Evolutionary conservation across 805 yeast species (phyloP).

Genomic region (Hanseniaspora meyeri): DNA sequence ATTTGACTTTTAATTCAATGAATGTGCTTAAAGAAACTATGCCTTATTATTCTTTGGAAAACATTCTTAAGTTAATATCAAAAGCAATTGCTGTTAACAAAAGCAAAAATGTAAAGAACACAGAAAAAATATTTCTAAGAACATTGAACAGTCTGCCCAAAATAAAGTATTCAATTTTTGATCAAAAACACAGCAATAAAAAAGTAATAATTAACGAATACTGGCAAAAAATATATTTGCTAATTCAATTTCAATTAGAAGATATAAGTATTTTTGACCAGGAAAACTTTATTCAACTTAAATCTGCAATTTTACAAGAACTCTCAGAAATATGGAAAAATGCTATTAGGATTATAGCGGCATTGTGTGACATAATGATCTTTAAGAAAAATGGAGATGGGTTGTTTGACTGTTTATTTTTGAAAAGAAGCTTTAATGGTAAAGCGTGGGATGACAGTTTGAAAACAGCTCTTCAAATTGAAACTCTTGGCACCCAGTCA

Average conservation of each 20-base stretch:
- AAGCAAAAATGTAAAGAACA: conserved; percentile 29
- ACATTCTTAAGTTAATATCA: conserved; percentile 25
- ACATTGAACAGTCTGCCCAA: conserved; percentile 33
- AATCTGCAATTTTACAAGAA: conserved; percentile 34
- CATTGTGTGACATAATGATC: conserved; percentile 34
- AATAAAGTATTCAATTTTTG: conserved; percentile 29
- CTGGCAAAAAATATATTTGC: conserved; percentile 31
- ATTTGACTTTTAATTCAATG: conserved; percentile 35
- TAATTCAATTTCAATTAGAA: conserved; percentile 41
- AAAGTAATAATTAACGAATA: conserved; percentile 20
- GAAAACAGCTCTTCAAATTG: conserved; percentile 36
- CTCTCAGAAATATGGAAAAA: conserved; percentile 34
- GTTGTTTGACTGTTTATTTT: conserved; percentile 28
- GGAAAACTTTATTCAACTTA: conserved; percentile 31
- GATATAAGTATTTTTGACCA: conserved; percentile 37
- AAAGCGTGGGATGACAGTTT: conserved; percentile 42
- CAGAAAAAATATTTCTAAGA: conserved; percentile 35
- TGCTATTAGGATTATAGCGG: conserved; percentile 32
- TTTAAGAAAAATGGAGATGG: conserved; percentile 35
- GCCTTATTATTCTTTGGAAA: conserved; percentile 16
- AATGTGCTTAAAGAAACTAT: conserved; percentile 24
- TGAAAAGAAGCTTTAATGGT: conserved; percentile 33
- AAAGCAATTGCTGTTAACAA: conserved; percentile 32
- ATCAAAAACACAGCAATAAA: conserved; percentile 21
- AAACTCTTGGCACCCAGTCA: conserved; percentile 34